Evolutionary conservation across 257 asterid species (phyloP).

Genomic region (Solanum verrucosum): DNA sequence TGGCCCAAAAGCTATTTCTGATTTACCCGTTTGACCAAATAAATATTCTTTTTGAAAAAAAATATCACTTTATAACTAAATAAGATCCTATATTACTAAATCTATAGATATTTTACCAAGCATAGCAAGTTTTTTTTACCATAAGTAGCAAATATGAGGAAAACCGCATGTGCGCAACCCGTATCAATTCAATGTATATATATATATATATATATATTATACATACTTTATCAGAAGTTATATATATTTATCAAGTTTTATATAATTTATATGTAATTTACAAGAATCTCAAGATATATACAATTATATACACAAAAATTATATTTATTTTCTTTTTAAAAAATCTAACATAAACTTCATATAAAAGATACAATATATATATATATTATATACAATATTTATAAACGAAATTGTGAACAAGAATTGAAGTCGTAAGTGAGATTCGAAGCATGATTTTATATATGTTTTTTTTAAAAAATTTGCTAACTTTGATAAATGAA

Average conservation of each 20-base stretch:
- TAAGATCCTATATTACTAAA: background rate
- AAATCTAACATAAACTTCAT: background rate
- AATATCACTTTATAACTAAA: background rate
- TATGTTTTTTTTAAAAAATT: fast-evolving
- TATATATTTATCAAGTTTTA: too few relatives aligned
- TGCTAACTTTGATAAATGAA: background rate
- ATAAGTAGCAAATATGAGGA: too few relatives aligned
- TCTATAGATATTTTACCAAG: background rate
- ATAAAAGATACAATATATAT: too few relatives aligned
- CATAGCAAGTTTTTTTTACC: too few relatives aligned
- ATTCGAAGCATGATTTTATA: background rate
- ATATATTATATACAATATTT: too few relatives aligned
- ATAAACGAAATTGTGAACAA: background rate
- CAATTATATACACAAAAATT: too few relatives aligned
- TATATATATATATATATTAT: too few relatives aligned
- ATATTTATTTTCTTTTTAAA: too few relatives aligned
- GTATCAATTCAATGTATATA: too few relatives aligned
- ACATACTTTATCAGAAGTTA: too few relatives aligned
- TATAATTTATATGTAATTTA: too few relatives aligned
- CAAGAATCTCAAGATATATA: background rate
- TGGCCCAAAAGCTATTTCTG: background rate
- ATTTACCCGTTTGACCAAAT: background rate
- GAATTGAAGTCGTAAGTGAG: background rate
- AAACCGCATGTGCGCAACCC: too few relatives aligned
- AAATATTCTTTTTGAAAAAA: background rate